Conservation (phyloP, 1,139 yeast genomes). For the Blastobotrys serpentis region DNA sequence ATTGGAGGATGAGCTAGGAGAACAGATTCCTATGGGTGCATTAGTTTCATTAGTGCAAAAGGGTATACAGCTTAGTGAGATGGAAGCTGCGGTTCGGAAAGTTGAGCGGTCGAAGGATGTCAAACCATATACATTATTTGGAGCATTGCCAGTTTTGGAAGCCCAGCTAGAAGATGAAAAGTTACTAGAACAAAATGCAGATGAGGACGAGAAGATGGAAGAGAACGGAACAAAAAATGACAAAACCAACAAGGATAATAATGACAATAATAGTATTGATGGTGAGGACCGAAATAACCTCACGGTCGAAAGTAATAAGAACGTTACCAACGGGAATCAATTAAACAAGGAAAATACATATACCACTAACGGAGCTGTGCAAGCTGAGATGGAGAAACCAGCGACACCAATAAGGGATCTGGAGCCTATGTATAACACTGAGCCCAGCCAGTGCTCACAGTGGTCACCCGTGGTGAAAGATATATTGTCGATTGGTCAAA, state of each 20-base stretch:
- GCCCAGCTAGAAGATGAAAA: slow-evolving; percentile 5
- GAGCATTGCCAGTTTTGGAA: slow-evolving; percentile 3
- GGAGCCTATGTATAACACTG: slow-evolving; percentile 16
- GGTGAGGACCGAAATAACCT: neutral
- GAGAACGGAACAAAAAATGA: slow-evolving; percentile 3
- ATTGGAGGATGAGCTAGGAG: slow-evolving; percentile 52
- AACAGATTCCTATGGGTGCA: slow-evolving; percentile 65
- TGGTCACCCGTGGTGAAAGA: slow-evolving; percentile 27
- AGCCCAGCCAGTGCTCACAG: slow-evolving; percentile 25
- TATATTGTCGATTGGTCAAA: slow-evolving; percentile 27
- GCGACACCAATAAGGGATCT: slow-evolving; percentile 14
- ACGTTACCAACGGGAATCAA: neutral
- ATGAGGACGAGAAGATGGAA: neutral
- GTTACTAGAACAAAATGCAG: neutral
- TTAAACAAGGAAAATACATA: neutral
- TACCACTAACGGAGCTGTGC: slow-evolving; percentile 1
- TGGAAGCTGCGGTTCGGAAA: slow-evolving; percentile 50
- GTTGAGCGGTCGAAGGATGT: slow-evolving; percentile 21
- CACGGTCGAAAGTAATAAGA: slow-evolving; percentile 2
- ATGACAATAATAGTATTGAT: neutral
- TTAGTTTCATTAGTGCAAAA: slow-evolving; percentile 79
- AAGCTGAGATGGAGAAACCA: slow-evolving; percentile 11
- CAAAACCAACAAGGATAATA: neutral
- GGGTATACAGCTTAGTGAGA: slow-evolving; percentile 70
- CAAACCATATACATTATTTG: slow-evolving; percentile 8